Evolutionary conservation across 768 basidiomycete genomes (phyloP).

Genomic region (Gyrodon lividus): DNA sequence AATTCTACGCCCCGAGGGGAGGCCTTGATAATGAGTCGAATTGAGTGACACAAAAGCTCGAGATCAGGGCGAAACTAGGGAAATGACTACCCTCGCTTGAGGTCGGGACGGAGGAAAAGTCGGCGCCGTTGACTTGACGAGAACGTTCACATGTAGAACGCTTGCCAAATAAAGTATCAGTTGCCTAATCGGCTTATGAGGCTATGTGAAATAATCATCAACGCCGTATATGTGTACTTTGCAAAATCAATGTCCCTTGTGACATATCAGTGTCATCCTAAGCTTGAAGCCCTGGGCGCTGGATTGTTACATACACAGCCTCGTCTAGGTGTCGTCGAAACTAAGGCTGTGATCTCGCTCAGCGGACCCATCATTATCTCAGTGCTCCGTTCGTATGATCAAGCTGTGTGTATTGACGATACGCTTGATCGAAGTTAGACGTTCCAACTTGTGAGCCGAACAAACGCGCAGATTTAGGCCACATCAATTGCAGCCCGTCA

Average conservation of each 20-base stretch:
- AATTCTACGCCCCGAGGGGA: too few species aligned
- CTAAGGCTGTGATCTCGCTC: neutral
- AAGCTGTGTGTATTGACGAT: neutral
- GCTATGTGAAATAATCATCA: neutral
- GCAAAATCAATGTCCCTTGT: neutral
- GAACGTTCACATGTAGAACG: neutral
- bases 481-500: too few species aligned
- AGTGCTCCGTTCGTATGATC: neutral
- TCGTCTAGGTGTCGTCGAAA: neutral
- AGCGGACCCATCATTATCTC: neutral
- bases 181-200: too few species aligned
- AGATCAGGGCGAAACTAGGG: neutral
- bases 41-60: neutral
- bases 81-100: neutral
- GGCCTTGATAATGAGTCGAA: too few species aligned
- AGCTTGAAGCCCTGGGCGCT: neutral
- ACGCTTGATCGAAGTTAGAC: neutral
- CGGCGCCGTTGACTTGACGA: slow-evolving; percentile 13
- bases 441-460: neutral
- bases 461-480: too few species aligned
- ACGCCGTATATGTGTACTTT: too few species aligned
- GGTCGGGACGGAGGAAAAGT: slow-evolving; percentile 6
- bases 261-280: too few species aligned
- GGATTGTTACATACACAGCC: neutral
- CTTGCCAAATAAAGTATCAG: too few species aligned